Conservation (phyloP, 352 stramenopile species). For the Globisporangium canariense region DNA sequence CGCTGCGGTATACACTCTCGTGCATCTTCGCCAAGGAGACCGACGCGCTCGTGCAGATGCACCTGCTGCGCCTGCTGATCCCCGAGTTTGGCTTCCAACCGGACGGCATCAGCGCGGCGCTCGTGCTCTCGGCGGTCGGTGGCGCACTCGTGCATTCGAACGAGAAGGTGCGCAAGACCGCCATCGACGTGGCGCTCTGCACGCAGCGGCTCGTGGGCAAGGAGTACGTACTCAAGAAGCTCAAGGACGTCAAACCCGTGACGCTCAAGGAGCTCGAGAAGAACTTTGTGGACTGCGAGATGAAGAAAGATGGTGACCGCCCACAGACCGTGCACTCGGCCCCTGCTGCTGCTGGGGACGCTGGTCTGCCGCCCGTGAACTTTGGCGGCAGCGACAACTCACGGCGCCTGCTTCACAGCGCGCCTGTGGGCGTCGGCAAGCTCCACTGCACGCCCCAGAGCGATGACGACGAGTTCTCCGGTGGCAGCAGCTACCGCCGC, state of each 20-base stretch:
- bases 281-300: slow-evolving; percentile 64
- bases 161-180: slow-evolving; percentile 68
- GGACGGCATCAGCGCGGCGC: slow-evolving; percentile 55
- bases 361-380: slow-evolving; percentile 37
- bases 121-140: slow-evolving; percentile 49
- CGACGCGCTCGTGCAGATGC: slow-evolving; percentile 76
- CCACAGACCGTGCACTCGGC: slow-evolving; percentile 63
- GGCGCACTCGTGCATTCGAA: slow-evolving; percentile 52
- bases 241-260: slow-evolving; percentile 71
- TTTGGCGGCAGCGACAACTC: slow-evolving; percentile 39
- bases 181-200: slow-evolving; percentile 75
- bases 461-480: slow-evolving; percentile 22
- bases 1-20: slow-evolving; percentile 66
- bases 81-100: slow-evolving; percentile 77
- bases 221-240: slow-evolving; percentile 56
- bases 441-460: slow-evolving; percentile 53
- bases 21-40: slow-evolving; percentile 72
- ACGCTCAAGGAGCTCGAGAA: slow-evolving; percentile 85
- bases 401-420: slow-evolving; percentile 60
- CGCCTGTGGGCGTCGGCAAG: slow-evolving; percentile 59
- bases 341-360: not conserved
- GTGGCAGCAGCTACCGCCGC: slow-evolving; percentile 13
- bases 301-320: slow-evolving; percentile 31
- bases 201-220: slow-evolving; percentile 75
- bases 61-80: slow-evolving; percentile 68